Evolutionary conservation across 768 basidiomycete genomes (phyloP).

Genomic region (Mycena galopus): DNA sequence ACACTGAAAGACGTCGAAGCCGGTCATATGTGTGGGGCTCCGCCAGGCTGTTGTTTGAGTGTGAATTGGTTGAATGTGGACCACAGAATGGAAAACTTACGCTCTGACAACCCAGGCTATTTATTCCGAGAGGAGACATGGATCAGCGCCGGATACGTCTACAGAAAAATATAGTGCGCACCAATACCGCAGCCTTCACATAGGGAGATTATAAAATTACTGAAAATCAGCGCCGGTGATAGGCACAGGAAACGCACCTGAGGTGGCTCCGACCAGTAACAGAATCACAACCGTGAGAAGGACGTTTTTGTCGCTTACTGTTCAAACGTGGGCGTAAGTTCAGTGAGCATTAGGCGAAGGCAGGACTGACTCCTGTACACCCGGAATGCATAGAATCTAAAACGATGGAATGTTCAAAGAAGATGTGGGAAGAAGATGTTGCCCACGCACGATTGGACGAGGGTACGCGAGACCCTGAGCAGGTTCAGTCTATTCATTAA

Average conservation of each 20-base stretch:
- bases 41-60: background rate
- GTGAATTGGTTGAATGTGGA: background rate
- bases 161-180: conserved; percentile 31
- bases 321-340: background rate
- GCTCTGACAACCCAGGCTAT: conserved; percentile 58
- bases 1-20: conserved; percentile 52
- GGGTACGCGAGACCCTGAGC: conserved; percentile 61
- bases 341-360: no score
- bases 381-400: conserved; percentile 63
- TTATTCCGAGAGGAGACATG: background rate
- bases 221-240: background rate
- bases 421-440: background rate
- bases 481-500: conserved; percentile 27
- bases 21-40: conserved; percentile 49
- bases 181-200: conserved; percentile 46
- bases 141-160: background rate
- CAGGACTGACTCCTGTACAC: conserved; percentile 56
- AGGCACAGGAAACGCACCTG: conserved; percentile 35
- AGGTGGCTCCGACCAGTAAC: conserved; percentile 48
- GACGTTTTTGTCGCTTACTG: conserved; percentile 58
- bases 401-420: background rate
- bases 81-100: conserved; percentile 38
- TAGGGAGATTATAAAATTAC: background rate
- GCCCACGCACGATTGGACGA: conserved; percentile 70
- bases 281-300: conserved; percentile 48